Evolutionary conservation across 2,329 filamentous ascomycete genomes (phyloP), one percentile per base, ranked within the genome.

Genomic region (Fusarium illudens): DNA sequence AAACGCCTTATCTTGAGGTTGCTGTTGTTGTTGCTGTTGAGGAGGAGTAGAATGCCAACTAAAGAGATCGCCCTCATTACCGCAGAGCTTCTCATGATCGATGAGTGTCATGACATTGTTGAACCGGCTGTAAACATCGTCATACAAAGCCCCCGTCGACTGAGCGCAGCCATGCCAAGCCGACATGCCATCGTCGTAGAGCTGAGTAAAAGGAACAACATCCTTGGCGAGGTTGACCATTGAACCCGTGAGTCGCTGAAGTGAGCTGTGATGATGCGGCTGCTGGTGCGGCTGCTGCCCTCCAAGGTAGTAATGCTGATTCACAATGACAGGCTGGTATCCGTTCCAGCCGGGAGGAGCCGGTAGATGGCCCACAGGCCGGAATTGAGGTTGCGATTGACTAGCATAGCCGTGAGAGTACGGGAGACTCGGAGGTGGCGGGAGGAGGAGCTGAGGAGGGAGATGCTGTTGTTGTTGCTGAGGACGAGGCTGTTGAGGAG

Each of bases 71-170:
- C 81, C 82, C 73, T 91, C 86, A 62, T 85, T 79, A 5, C 85
- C 85, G 13, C 76, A 71, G 25, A 83, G 82, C 29, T 79, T 80
- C 25, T 92, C 90, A 19, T 84, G 82, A 75, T 94, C 92, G 58
- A 94, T 93, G 27, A 86, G 83, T 1, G 91, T 92, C 75, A 94
- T 87, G 59, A 93, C 84, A 44, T 87, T 80, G 75, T 92, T 86
- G 63, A 94, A 85, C 54, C 88, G 88, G 4, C 82, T 81, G 13
- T 83, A 86, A 48, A 93, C 85, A 57, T 87, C 80, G 71, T 92
- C 87, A 70, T 83, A 88, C 17, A 87, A 77, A 6, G 81, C 79
- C 13, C 81, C 80, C 6, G 79, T 79, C 67, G 84, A 82, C 68
- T 84, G 81, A 1, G 80, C 32, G 11, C 58, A 67, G 34, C 74